Base-by-base conservation (phyloP, 176 grass and related monocot genomes). In the Oryza glumipatula region DNA sequence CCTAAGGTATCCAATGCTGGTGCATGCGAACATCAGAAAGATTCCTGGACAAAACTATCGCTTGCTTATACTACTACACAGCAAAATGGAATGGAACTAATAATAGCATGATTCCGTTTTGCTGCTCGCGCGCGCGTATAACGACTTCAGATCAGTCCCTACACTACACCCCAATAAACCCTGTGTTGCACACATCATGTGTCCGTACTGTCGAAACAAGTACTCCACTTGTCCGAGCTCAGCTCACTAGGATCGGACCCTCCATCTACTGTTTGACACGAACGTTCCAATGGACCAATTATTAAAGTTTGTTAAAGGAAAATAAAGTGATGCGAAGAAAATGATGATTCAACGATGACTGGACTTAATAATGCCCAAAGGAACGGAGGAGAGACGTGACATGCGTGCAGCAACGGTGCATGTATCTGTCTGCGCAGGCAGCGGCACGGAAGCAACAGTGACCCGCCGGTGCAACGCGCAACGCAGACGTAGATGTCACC, bases 381-480 rank as follows among this genome's bases (percentile, higher is more conserved):
- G 2, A 11, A 17, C 17, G 70, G 71, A 7, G 7, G 17, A 45
- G 23, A 56, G 12, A 81, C 46, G 68, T 44, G 67, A 64, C 41
- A 32, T 24, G 65, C 67, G 15, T 38, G 68, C 21, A 7, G 49
- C 16, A 58, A 58, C 54, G 54, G 54, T 56, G 72, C 51, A 13
- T 60, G 80, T 5, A 9, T 71, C 9, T 11, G 68, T 51, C 46
- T 56, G 17, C n/a, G 48, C 15, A 11, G 28, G 21, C 45, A 5
- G 12, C 39, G 3, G 21, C 1, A 17, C 14, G 65, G 36, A 68
- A n/a, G 72, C 15, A 65, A 83, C 58, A 51, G 73, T 60, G 67
- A 83, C 36, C n/a, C n/a, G 87, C 63, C 48, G 70, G 77, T 76
- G 87, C 70, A 80, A 76, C 65, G 65, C 39, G 19, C 73, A 77